Evolutionary conservation across 2,329 filamentous ascomycete species (phyloP).

Genomic region (Aspergillus sp.): DNA sequence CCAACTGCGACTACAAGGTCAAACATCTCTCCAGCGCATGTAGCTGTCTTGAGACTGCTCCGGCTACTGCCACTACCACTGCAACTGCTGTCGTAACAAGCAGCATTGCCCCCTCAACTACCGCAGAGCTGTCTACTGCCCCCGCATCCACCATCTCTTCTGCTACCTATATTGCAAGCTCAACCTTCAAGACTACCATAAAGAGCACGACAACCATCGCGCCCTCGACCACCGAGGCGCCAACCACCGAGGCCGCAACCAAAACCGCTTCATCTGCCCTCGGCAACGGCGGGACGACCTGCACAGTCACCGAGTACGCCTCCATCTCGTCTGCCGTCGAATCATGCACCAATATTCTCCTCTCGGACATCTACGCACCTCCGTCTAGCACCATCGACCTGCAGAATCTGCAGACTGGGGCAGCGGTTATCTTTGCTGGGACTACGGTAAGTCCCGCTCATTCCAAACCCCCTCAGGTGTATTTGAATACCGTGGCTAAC

Average conservation of each 20-base stretch:
- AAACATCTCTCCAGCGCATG: constrained; percentile 32
- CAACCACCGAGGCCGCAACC: not conserved
- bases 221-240: constrained; percentile 3
- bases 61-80: constrained; percentile 1
- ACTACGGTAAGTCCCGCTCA: constrained; percentile 30
- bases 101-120: not conserved
- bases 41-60: constrained; percentile 29
- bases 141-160: not conserved
- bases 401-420: constrained; percentile 44
- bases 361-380: constrained; percentile 47
- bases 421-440: constrained; percentile 49
- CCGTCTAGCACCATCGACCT: constrained; percentile 47
- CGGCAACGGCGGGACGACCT: constrained; percentile 25
- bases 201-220: not conserved
- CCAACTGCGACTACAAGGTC: constrained; percentile 27
- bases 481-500: not conserved
- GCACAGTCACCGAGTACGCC: constrained; percentile 33
- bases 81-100: not conserved
- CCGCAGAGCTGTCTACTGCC: not conserved
- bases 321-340: constrained; percentile 43
- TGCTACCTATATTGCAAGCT: constrained; percentile 1
- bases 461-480: not conserved
- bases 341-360: constrained; percentile 48
- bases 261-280: not conserved
- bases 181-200: not conserved